Conservation (phyloP, 192 early-diverging fungal species). For the Allomyces javanicus region DNA sequence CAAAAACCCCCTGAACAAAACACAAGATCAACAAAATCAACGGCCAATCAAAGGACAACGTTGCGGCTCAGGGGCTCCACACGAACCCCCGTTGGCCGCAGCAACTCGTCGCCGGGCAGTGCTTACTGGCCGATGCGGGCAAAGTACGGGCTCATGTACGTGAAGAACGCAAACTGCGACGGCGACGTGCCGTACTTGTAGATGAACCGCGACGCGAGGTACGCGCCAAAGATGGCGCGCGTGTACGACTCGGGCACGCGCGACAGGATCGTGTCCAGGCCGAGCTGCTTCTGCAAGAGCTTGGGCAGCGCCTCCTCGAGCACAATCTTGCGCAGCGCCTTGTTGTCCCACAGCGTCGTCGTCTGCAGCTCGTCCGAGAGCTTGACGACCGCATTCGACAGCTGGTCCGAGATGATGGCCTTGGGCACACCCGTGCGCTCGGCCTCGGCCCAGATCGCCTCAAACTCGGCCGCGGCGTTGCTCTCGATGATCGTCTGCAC, state of each 20-base stretch:
- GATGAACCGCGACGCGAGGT: constrained; percentile 84
- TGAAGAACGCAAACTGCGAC: constrained; percentile 94
- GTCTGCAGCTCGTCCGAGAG: constrained; percentile 82
- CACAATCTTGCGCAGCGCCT: constrained; percentile 55
- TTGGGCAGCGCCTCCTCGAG: constrained; percentile 84
- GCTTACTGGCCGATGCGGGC: constrained; percentile 23
- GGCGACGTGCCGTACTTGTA: constrained; percentile 90
- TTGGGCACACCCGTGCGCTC: constrained; percentile 55
- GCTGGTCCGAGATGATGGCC: constrained; percentile 72
- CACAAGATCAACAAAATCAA: too few species aligned
- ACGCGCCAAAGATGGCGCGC: constrained; percentile 92
- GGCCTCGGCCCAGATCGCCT: constrained; percentile 81
- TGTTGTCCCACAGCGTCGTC: constrained; percentile 86
- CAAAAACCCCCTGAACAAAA: too few species aligned
- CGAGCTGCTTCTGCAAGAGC: constrained; percentile 71
- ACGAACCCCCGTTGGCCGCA: too few species aligned
- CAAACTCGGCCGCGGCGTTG: constrained; percentile 88
- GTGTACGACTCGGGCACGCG: constrained; percentile 87
- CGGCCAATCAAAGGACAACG: too few species aligned
- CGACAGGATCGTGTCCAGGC: constrained; percentile 65
- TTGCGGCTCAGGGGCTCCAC: too few species aligned
- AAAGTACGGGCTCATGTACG: constrained; percentile 70
- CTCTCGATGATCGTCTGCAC: constrained; percentile 85
- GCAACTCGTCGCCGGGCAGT: too few species aligned
- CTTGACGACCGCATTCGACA: constrained; percentile 80